Conservation (phyloP, 1,139 yeast genomes). For the Yamadazyma dendronema region DNA sequence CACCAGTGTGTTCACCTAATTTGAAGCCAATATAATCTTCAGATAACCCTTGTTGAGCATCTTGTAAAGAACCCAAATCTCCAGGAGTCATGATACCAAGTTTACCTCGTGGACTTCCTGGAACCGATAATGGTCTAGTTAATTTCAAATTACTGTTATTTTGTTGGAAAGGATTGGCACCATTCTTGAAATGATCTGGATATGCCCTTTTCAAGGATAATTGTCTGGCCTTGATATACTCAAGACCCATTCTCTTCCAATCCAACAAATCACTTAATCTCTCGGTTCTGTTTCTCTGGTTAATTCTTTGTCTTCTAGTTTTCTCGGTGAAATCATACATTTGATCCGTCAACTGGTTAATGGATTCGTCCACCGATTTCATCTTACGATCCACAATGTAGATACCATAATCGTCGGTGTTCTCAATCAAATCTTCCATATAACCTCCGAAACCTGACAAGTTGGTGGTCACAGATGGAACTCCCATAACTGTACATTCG, state of each 20-base stretch:
- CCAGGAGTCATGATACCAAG: conserved; percentile 91
- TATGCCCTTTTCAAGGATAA: conserved; percentile 90
- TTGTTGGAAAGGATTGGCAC: conserved; percentile 59
- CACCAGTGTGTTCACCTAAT: conserved; percentile 50
- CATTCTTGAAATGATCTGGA: conserved; percentile 74
- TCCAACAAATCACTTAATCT: conserved; percentile 88
- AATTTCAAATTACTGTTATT: conserved; percentile 59
- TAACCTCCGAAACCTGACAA: conserved; percentile 97
- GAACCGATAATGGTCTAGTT: conserved; percentile 90
- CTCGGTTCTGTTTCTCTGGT: conserved; percentile 96
- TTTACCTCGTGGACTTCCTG: conserved; percentile 81
- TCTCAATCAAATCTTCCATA: conserved; percentile 96
- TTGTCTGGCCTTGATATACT: conserved; percentile 92
- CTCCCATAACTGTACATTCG: conserved; percentile 99
- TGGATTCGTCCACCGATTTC: conserved; percentile 91
- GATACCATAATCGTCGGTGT: conserved; percentile 93
- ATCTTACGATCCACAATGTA: conserved; percentile 94
- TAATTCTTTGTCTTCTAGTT: conserved; percentile 94
- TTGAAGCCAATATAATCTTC: conserved; percentile 82
- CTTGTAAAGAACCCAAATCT: conserved; percentile 94
- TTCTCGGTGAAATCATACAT: conserved; percentile 88
- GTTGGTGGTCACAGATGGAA: conserved; percentile 96
- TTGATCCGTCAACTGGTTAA: conserved; percentile 83
- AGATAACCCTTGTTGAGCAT: conserved; percentile 69
- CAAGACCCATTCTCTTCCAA: conserved; percentile 98